phyloP scores from a whole-genome alignment of 768 basidiomycete genomes.

The Botryobasidium botryosum region DNA sequence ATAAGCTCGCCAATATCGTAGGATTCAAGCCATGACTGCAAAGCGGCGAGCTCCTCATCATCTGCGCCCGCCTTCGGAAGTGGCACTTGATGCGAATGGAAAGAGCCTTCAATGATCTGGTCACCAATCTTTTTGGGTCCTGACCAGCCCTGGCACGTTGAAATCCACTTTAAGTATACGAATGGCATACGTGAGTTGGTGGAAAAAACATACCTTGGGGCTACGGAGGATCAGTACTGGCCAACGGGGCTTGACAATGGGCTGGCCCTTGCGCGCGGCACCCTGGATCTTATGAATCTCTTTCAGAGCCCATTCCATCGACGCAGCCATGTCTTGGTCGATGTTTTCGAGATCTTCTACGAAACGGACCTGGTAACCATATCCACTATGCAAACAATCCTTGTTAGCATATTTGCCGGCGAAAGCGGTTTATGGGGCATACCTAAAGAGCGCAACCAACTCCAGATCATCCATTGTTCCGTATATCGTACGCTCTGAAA shows the following conservation, averaged over 20 bases:
- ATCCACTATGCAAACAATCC: no score
- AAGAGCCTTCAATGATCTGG: slow-evolving; percentile 66
- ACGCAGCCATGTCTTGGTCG: slow-evolving; percentile 63
- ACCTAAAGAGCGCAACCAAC: slow-evolving; percentile 51
- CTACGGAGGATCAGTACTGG: slow-evolving; percentile 75
- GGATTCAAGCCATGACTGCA: slow-evolving; percentile 57
- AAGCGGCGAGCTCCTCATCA: slow-evolving; percentile 38
- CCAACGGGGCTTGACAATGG: slow-evolving; percentile 81
- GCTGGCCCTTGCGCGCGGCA: slow-evolving; percentile 58
- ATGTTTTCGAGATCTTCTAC: slow-evolving; percentile 39
- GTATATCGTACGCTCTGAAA: slow-evolving; percentile 76
- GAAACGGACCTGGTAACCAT: slow-evolving; percentile 80
- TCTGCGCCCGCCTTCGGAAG: slow-evolving; percentile 54
- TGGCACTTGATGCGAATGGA: slow-evolving; percentile 79
- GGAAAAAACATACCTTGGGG: slow-evolving; percentile 40
- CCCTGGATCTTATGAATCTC: slow-evolving; percentile 64
- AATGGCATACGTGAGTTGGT: not conserved
- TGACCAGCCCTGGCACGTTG: slow-evolving; percentile 36
- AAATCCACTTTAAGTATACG: no score
- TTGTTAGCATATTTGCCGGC: no score
- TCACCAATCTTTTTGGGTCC: slow-evolving; percentile 50
- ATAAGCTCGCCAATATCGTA: slow-evolving; percentile 60
- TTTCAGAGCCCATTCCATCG: slow-evolving; percentile 62
- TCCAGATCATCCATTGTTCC: slow-evolving; percentile 88
- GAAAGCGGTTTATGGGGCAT: no score